phyloP scores from a whole-genome alignment of 202 grass and related monocot genomes.

The Setaria italica region DNA sequence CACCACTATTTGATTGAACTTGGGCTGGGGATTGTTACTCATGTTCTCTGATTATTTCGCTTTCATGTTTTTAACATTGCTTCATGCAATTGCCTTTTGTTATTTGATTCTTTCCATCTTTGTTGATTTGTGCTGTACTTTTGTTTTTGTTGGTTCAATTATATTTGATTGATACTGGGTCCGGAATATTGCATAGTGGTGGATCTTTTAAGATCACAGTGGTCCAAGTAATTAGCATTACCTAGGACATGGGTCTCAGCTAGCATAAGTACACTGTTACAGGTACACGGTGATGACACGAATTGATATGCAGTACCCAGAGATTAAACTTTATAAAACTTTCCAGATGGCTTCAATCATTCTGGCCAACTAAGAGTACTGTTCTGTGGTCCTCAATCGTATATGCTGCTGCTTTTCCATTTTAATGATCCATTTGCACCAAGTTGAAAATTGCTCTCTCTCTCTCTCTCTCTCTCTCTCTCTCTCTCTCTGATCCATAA shows the following conservation, averaged over 20 bases:
- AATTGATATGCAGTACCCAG: not conserved
- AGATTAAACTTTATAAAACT: not conserved
- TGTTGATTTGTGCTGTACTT: constrained; percentile 12
- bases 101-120: not conserved
- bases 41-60: not conserved
- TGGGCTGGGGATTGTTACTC: not conserved
- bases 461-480: not conserved
- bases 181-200: not conserved
- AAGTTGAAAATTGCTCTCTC: not conserved
- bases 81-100: constrained; percentile 22
- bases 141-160: not conserved
- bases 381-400: not conserved
- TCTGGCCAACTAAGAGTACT: not conserved
- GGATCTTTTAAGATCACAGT: not conserved
- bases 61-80: constrained; percentile 14
- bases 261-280: not conserved
- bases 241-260: not conserved
- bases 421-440: not conserved
- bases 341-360: not conserved
- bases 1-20: constrained; percentile 10
- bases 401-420: constrained; percentile 15
- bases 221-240: not conserved
- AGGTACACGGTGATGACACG: not conserved
- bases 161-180: not conserved
- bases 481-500: not conserved